These are phyloP conservation scores for Fusarium xyrophilum DNA, from an alignment of 2,329 filamentous ascomycete species.

Conservation along the genomic window DNA sequence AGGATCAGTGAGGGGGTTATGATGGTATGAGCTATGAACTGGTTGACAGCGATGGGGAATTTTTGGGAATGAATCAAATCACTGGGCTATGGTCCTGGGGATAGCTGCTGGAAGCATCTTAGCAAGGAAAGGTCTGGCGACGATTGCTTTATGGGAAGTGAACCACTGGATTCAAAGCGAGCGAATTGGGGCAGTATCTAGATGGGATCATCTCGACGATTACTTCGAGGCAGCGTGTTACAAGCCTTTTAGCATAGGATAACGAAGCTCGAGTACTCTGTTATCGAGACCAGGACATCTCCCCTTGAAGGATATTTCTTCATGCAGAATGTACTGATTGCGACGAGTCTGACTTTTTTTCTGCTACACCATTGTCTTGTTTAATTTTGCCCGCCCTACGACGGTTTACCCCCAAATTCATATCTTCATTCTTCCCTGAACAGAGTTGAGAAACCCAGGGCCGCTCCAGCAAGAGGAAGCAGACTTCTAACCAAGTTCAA, in stretches of 20 bases:
- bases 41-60: neutral
- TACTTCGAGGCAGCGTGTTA: neutral
- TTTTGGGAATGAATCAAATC: neutral
- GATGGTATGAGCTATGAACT: neutral
- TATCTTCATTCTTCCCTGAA: neutral
- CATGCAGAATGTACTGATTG: neutral
- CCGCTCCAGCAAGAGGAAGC: slow-evolving; percentile 43
- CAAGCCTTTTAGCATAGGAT: neutral
- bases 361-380: neutral
- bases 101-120: neutral
- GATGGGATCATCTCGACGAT: neutral
- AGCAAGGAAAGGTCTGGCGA: neutral
- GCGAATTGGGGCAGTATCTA: neutral
- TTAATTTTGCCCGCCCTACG: neutral
- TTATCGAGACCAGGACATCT: neutral
- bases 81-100: neutral
- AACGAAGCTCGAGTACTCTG: neutral
- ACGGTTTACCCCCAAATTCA: no score
- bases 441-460: slow-evolving; percentile 36
- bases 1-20: neutral
- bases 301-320: no score
- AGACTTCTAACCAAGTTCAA: slow-evolving; percentile 45
- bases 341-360: neutral
- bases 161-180: neutral
- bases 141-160: neutral